phyloP scores from a whole-genome alignment of 371 early-diverging fungal species.

The Smittium mucronatum region DNA sequence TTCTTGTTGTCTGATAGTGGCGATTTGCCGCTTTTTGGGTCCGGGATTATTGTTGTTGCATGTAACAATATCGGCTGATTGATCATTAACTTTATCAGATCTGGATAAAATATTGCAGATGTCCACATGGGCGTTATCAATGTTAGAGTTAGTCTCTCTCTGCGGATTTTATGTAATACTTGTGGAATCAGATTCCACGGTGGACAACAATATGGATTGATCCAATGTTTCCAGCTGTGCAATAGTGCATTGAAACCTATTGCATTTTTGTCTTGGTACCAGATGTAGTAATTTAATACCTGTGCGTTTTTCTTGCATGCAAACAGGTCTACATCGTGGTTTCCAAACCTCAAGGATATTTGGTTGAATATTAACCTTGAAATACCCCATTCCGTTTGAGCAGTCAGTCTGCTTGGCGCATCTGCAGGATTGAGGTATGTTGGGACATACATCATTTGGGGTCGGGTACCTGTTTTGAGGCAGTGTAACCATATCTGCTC shows the following conservation, averaged over 20 bases:
- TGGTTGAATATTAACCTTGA: constrained; percentile 1
- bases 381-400: constrained; percentile 13
- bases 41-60: not conserved
- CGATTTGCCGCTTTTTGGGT: not conserved
- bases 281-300: constrained; percentile 16
- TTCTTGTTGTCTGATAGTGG: not conserved
- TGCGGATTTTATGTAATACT: constrained; percentile 18
- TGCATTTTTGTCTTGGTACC: constrained; percentile 19
- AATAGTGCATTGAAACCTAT: constrained; percentile 23
- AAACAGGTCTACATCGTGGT: constrained; percentile 24
- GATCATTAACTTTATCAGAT: not conserved
- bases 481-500: not conserved
- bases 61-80: not conserved
- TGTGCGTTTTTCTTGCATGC: constrained; percentile 16
- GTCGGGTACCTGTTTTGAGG: not conserved
- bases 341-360: not conserved
- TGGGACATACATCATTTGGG: not conserved
- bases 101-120: not conserved
- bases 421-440: not conserved
- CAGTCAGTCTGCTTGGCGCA: not conserved
- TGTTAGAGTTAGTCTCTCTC: constrained; percentile 7
- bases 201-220: constrained; percentile 17
- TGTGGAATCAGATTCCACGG: constrained; percentile 24
- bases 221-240: constrained; percentile 17
- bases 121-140: constrained; percentile 10